These are phyloP conservation scores for Lasiosphaeria hispida DNA, from an alignment of 495 filamentous ascomycete genomes.

Conservation along the genomic window DNA sequence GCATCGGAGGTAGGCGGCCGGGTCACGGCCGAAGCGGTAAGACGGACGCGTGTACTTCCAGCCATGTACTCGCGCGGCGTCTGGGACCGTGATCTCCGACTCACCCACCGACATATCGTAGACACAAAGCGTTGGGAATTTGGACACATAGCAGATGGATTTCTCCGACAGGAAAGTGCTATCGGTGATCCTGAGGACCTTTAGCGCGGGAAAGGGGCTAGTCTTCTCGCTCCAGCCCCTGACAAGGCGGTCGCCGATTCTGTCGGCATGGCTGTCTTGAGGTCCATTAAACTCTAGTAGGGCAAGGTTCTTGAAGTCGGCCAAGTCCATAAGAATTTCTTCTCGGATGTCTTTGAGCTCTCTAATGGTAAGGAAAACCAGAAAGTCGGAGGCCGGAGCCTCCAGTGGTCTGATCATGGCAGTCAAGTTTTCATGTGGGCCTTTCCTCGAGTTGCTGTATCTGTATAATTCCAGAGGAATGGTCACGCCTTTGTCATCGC, in stretches of 20 bases:
- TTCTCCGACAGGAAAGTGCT: slow-evolving; percentile 14
- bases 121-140: slow-evolving; percentile 24
- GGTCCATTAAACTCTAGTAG: slow-evolving; percentile 25
- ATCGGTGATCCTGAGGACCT: slow-evolving; percentile 29
- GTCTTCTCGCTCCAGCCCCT: slow-evolving; percentile 27
- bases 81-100: no score
- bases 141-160: slow-evolving; percentile 23
- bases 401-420: background rate
- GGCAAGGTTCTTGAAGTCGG: slow-evolving; percentile 30
- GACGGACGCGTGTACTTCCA: background rate
- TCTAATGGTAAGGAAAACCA: background rate
- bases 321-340: slow-evolving; percentile 26
- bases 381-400: background rate
- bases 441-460: background rate
- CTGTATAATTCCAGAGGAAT: background rate
- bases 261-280: background rate
- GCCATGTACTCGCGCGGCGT: background rate
- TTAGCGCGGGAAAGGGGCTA: slow-evolving; percentile 29
- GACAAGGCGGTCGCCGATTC: slow-evolving; percentile 30
- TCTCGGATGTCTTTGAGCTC: slow-evolving; percentile 7
- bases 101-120: background rate
- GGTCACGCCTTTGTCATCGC: background rate
- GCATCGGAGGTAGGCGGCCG: no score
- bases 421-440: background rate
- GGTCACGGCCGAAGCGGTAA: no score